phyloP scores from a whole-genome alignment of 1,284 basidiomycete species.

The Rhodotorula sp. region DNA sequence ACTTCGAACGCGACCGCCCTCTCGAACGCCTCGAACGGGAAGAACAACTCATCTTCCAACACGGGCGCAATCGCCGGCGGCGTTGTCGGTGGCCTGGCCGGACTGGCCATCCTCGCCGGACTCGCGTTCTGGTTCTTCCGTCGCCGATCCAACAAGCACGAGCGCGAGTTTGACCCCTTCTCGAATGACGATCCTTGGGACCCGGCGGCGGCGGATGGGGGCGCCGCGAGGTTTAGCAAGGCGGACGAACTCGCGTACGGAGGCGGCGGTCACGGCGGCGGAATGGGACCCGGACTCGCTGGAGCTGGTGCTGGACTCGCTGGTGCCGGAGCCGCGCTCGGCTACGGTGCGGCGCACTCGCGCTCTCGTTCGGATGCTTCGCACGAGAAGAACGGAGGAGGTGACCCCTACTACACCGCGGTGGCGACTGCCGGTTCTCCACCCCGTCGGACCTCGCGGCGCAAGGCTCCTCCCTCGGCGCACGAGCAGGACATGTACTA shows the following conservation, averaged over 20 bases:
- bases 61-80: slow-evolving; percentile 50
- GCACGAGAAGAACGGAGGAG: slow-evolving; percentile 3
- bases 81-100: slow-evolving; percentile 50
- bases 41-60: slow-evolving; percentile 25
- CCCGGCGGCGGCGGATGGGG: slow-evolving; percentile 1
- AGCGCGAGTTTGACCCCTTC: slow-evolving; percentile 17
- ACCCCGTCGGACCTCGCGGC: not conserved
- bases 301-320: not conserved
- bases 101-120: slow-evolving; percentile 45
- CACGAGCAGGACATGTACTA: slow-evolving; percentile 34
- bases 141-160: slow-evolving; percentile 14
- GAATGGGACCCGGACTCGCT: not conserved
- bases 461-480: slow-evolving; percentile 9
- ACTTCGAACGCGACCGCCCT: slow-evolving; percentile 5
- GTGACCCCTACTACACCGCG: slow-evolving; percentile 1
- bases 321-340: not conserved
- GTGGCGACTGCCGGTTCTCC: slow-evolving; percentile 6
- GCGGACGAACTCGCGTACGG: not conserved
- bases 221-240: not conserved
- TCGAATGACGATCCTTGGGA: slow-evolving; percentile 16
- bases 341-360: not conserved
- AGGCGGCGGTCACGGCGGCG: not conserved
- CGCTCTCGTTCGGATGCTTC: not conserved
- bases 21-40: not conserved
- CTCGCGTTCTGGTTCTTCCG: slow-evolving; percentile 48